Percentiles rank a stretch among this genome's conserved stretches.
Conservation (phyloP, 2,329 filamentous ascomycete genomes). For the Pseudogymnoascus sp. region DNA sequence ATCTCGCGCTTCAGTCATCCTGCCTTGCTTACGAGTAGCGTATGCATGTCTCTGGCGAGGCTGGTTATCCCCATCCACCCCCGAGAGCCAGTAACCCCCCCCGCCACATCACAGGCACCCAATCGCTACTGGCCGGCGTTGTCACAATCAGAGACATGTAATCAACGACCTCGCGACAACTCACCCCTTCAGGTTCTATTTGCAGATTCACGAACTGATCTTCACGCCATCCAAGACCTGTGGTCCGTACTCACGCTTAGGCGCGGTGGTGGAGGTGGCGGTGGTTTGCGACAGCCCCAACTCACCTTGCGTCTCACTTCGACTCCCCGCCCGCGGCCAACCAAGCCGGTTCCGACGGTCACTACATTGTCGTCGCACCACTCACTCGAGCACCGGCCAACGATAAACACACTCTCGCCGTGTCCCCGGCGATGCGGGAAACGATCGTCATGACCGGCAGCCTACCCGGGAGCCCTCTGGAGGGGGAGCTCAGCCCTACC, state of each 20-base stretch:
- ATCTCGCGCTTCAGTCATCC: neutral
- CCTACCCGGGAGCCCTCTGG: neutral
- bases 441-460: constrained; percentile 1
- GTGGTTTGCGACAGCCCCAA: constrained; percentile 5
- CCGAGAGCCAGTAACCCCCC: neutral
- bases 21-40: constrained; percentile 4
- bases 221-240: neutral
- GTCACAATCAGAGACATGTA: neutral
- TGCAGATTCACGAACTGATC: neutral
- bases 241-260: constrained; percentile 1
- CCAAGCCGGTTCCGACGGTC: constrained; percentile 3
- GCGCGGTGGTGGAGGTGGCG: constrained; percentile 4
- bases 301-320: constrained; percentile 5
- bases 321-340: constrained; percentile 1
- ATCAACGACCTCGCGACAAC: neutral
- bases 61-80: neutral
- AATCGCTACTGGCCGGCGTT: neutral
- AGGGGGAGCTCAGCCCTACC: constrained; percentile 5
- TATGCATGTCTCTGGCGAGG: neutral
- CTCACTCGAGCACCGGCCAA: neutral
- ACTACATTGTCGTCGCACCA: neutral
- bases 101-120: constrained; percentile 7
- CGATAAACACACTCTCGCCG: neutral
- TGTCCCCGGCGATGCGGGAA: neutral
- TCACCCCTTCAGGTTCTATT: neutral